Base-by-base conservation (phyloP, 2,329 filamentous ascomycete species). In the Ceratocystis lukuohia region DNA sequence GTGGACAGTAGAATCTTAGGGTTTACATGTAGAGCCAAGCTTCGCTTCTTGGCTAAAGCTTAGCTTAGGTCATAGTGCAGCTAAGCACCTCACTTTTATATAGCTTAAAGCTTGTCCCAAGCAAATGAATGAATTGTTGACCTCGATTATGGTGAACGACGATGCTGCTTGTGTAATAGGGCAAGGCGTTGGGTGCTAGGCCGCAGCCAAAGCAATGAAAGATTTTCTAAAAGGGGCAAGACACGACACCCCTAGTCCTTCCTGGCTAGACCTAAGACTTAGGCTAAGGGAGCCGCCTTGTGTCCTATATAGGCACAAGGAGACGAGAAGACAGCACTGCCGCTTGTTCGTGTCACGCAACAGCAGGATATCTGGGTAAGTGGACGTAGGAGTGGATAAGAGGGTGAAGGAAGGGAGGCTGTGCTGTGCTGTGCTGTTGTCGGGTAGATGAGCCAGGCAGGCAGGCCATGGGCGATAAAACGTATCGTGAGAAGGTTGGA, bases 381-480 rank as follows among this genome's bases (percentile, higher is more conserved):
- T 5, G 5, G 15, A 53, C 12, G 20, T 6, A 25, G 46, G 7
- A 28, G 12, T 22, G 28, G 15, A 33, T 30, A 4, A 22, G 20
- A 17, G 20, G 12, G 10, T 45, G n/a, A 45, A 65, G 64, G 64
- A 61, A 53, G 64, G 64, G 64, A 65, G 63, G 50, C 50, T 59
- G 50, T 65, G 48, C 33, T 37, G 33, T 37, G 1, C 10, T 37
- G 33, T 37, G 37, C 37, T 15, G 37, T 15, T 41, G 37, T 15
- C 10, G 3, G 37, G 37, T 41, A 15, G 10, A 41, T 12, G 10
- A 41, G 37, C 3, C 12, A 41, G 37, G 10, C 37, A 41, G 33
- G 37, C 37, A 41, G 37, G 37, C 37, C 37, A 50, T n/a, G 46
- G 6, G 46, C n/a, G 46, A 53, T n/a, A 53, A 20, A n/a, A 53